Evolutionary conservation across 2,329 filamentous ascomycete species (phyloP).

Genomic region (Colletotrichum musicola): DNA sequence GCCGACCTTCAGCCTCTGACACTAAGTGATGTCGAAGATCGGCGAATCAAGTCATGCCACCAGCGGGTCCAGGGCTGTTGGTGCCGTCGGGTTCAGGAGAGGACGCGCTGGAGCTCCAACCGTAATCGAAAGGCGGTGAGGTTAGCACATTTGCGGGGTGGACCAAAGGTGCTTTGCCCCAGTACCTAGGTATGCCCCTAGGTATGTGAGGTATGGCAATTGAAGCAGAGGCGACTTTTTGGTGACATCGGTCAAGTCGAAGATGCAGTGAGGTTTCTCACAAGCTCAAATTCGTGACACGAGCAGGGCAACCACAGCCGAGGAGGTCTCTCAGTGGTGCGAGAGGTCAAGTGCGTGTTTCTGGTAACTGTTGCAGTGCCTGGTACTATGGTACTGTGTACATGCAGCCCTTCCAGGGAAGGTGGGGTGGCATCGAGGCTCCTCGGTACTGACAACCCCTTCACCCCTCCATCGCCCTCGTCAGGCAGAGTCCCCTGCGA

Average conservation of each 20-base stretch:
- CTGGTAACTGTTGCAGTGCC: neutral
- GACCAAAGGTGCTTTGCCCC: neutral
- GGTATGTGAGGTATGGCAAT: no score
- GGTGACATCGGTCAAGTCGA: no score
- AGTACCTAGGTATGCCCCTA: no score
- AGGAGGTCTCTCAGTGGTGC: neutral
- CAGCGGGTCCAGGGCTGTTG: neutral
- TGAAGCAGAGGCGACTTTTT: no score
- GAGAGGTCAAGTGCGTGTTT: neutral
- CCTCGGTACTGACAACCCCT: constrained; percentile 3
- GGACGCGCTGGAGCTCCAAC: neutral
- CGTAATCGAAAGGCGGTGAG: constrained; percentile 25
- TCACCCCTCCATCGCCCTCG: constrained; percentile 5
- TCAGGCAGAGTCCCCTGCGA: neutral
- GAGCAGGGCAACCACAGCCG: constrained; percentile 9
- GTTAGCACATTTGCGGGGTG: neutral
- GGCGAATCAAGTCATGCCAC: constrained; percentile 18
- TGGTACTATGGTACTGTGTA: no score
- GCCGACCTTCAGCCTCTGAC: neutral
- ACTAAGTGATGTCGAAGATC: neutral
- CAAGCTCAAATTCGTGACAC: neutral
- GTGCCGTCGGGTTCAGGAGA: neutral
- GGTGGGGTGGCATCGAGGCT: neutral
- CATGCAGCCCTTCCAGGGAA: neutral
- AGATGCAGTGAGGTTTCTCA: no score